Conservation (phyloP, 2,329 filamentous ascomycete species). For the Dactylellina drechsleri region DNA sequence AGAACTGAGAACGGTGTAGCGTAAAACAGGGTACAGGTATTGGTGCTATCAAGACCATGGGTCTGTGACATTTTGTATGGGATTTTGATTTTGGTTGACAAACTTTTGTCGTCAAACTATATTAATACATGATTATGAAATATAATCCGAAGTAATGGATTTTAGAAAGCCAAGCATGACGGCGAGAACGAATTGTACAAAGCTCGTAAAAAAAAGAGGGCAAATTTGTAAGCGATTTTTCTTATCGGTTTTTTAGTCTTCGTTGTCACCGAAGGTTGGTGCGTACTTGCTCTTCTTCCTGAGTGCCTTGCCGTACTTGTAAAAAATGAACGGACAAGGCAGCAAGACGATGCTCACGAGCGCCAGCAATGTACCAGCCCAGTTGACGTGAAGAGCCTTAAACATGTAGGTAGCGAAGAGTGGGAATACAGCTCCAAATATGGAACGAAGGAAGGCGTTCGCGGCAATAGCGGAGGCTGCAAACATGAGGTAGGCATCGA, state of each 20-base stretch:
- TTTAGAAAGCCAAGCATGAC: too few relatives aligned
- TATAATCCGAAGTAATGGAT: too few relatives aligned
- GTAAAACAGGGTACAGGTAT: too few relatives aligned
- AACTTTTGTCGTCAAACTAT: too few relatives aligned
- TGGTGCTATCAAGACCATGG: too few relatives aligned
- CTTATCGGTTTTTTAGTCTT: constrained; percentile 19
- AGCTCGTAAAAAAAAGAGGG: too few relatives aligned
- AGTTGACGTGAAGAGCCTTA: constrained; percentile 58
- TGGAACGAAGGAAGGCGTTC: constrained; percentile 80
- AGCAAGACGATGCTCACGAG: constrained; percentile 69
- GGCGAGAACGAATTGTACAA: too few relatives aligned
- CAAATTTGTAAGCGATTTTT: too few relatives aligned
- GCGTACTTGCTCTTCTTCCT: constrained; percentile 66
- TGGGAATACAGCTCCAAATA: constrained; percentile 81
- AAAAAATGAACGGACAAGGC: constrained; percentile 73
- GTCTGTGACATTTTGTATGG: too few relatives aligned
- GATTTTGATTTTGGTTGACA: too few relatives aligned
- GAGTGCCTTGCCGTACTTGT: constrained; percentile 70
- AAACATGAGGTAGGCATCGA: constrained; percentile 63
- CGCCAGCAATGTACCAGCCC: constrained; percentile 56
- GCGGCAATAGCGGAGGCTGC: constrained; percentile 78
- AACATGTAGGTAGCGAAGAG: constrained; percentile 77
- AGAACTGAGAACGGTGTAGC: too few relatives aligned
- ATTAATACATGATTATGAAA: too few relatives aligned
- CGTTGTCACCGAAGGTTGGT: constrained; percentile 50